Percentiles rank a stretch among this genome's conserved stretches.
Conservation (phyloP, 169 alveolate genomes). For the Theileria parva region DNA sequence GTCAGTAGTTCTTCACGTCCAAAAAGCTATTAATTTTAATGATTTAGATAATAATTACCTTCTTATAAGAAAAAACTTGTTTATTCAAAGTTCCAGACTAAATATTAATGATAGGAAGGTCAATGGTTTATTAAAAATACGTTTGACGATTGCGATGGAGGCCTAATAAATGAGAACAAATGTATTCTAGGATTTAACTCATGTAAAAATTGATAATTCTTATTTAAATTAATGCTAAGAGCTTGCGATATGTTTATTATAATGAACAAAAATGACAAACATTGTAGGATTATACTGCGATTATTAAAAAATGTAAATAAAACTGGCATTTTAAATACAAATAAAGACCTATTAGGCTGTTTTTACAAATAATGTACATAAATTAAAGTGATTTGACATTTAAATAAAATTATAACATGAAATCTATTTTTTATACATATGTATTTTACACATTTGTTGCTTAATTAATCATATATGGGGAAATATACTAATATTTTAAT, state of each 20-base stretch:
- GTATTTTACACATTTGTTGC: neutral
- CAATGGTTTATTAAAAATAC: neutral
- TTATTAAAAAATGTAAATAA: neutral
- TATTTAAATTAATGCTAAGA: neutral
- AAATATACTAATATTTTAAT: neutral
- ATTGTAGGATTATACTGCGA: neutral
- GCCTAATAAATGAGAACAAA: neutral
- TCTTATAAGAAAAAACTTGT: neutral
- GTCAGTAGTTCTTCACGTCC: neutral
- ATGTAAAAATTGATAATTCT: neutral
- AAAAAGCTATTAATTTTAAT: neutral
- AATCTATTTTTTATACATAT: neutral
- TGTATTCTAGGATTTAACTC: neutral
- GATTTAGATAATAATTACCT: neutral
- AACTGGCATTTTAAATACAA: neutral
- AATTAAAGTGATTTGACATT: neutral
- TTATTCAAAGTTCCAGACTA: neutral
- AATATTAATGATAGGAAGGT: neutral
- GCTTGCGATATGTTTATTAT: neutral
- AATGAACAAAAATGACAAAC: neutral
- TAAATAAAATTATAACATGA: neutral
- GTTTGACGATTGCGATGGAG: constrained; percentile 4
- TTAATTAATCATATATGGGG: neutral
- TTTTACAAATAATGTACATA: neutral
- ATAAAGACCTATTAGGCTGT: neutral